Conservation (phyloP, 805 yeast genomes). For the Zygosaccharomyces siamensis region DNA sequence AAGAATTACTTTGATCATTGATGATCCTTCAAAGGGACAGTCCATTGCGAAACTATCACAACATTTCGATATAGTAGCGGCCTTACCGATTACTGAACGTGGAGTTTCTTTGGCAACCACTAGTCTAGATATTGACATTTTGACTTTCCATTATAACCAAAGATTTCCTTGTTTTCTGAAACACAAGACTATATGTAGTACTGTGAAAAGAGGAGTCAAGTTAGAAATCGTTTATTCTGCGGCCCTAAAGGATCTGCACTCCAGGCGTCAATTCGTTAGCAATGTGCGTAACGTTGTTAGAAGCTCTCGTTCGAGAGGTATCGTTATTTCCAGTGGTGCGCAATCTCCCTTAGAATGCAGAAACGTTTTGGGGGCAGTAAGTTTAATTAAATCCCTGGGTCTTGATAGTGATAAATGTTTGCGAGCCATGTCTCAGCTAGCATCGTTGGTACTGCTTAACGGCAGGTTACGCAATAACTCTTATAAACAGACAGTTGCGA, state of each 20-base stretch:
- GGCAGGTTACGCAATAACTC: conserved; percentile 71
- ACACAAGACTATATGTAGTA: conserved; percentile 81
- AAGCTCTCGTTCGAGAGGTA: conserved; percentile 75
- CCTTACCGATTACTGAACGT: conserved; percentile 75
- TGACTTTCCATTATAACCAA: conserved; percentile 62
- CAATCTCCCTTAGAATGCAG: conserved; percentile 51
- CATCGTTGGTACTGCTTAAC: conserved; percentile 61
- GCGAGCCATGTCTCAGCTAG: conserved; percentile 52
- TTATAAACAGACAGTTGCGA: conserved; percentile 67
- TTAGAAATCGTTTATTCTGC: conserved; percentile 72
- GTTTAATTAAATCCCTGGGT: conserved; percentile 64
- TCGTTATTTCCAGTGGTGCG: conserved; percentile 78
- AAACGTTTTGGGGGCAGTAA: conserved; percentile 61
- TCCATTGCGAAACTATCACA: conserved; percentile 35
- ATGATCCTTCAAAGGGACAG: conserved; percentile 74
- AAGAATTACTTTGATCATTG: conserved; percentile 69
- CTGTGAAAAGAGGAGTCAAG: conserved; percentile 73
- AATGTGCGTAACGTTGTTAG: conserved; percentile 72
- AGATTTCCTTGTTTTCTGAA: conserved; percentile 72
- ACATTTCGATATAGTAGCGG: conserved; percentile 72
- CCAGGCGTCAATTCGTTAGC: conserved; percentile 59
- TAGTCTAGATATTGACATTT: conserved; percentile 72
- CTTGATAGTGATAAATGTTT: conserved; percentile 59
- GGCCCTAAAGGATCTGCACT: conserved; percentile 40
- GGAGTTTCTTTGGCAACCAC: conserved; percentile 71